Evolutionary conservation across 2,329 filamentous ascomycete species (phyloP).

Genomic region (Fusarium sarcochroum): DNA sequence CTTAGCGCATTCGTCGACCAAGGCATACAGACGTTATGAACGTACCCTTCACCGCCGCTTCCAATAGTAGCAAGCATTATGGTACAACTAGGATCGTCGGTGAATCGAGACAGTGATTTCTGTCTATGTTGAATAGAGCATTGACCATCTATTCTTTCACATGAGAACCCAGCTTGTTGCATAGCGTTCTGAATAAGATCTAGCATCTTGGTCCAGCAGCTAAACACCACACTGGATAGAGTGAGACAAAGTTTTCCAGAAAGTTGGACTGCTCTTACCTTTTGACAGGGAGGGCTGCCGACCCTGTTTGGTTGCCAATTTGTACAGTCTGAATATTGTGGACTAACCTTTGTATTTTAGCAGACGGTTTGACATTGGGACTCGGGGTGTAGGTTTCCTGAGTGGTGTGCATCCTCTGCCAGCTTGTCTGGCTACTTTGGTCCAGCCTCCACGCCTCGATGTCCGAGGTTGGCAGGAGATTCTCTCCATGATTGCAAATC

Average conservation of each 20-base stretch:
- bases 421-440: too few relatives aligned
- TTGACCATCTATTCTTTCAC: constrained; percentile 49
- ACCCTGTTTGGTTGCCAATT: accelerated
- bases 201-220: constrained; percentile 44
- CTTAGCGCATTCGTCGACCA: accelerated
- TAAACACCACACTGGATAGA: constrained; percentile 20
- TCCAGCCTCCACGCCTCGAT: background rate
- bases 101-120: constrained; percentile 31
- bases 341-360: background rate
- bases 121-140: constrained; percentile 15
- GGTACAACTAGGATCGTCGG: constrained; percentile 23
- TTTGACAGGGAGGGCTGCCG: accelerated
- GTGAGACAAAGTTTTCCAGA: background rate
- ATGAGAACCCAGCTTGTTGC: constrained; percentile 13
- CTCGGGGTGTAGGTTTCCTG: too few relatives aligned
- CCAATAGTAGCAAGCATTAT: constrained; percentile 53
- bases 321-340: background rate
- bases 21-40: accelerated
- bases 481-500: constrained; percentile 24
- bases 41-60: constrained; percentile 51
- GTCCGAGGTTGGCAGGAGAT: background rate
- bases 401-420: too few relatives aligned
- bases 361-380: background rate
- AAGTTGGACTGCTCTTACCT: background rate
- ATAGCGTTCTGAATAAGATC: constrained; percentile 45